Base-by-base conservation (phyloP, 2,329 filamentous ascomycete species). In the Ascochyta fabae region DNA sequence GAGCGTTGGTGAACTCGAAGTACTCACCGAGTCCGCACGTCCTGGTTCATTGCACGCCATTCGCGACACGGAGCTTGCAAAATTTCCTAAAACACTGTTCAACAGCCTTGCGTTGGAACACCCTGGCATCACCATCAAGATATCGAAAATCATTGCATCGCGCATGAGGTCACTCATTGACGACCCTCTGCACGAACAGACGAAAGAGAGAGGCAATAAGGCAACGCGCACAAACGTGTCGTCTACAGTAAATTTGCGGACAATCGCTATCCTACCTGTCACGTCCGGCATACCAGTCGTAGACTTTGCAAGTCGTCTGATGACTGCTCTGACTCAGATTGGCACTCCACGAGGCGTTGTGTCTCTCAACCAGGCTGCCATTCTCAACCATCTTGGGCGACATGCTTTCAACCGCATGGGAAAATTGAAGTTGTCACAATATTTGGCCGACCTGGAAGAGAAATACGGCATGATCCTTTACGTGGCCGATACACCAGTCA, bases 391-490 rank as follows among this genome's bases (percentile, higher is more conserved):
- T 72, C 83, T 99, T 1, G 95, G 96, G 26, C 89, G 95, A 60
- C 92, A 99, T 75, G 95, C 96, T 0, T 99, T 99, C 74, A 98
- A 90, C 76, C 91, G 89, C 66, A 98, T 99, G 89, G 95, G 95
- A 6, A 98, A 97, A 76, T 80, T 99, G 26, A 97, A 96, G 76
- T 81, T 99, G 6, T 92, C 94, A 1, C 94, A 99, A 65, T 99
- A 99, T 70, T 84, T 99, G 45, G 95, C 96, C 2, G 95, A 99
- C 69, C 81, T 99, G 10, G 95, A 99, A 76, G 95, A 99, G 77
- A 96, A 96, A 73, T 98, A 96, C 67, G 92, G 94, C 1, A 86
- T 99, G 66, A 92, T 99, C 1, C 82, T 99, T 7, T 99, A 99
- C 71, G 88, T 99, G 54, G 95, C 94, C 47, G 95, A 99, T 75